Evolutionary conservation across 257 asterid species (phyloP).

Genomic region (Solanum rostratum): DNA sequence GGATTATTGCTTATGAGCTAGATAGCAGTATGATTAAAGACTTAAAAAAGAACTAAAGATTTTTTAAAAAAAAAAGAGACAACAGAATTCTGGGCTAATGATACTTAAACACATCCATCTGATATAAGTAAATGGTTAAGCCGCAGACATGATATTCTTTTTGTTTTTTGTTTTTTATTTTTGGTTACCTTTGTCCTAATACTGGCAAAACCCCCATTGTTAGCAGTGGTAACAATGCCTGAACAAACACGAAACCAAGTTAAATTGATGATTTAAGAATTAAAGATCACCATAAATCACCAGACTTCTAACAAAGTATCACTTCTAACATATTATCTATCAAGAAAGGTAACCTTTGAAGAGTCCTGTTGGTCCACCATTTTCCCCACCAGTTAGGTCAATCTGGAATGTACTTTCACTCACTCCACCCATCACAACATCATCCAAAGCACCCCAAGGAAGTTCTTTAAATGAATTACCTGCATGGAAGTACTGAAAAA

Average conservation of each 20-base stretch:
- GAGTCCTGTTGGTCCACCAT: slow-evolving; percentile 73
- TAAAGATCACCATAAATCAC: background rate
- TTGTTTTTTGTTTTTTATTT: background rate
- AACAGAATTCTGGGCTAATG: background rate
- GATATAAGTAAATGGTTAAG: background rate
- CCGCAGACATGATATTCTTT: background rate
- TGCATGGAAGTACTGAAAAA: slow-evolving; percentile 15
- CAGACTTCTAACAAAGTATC: background rate
- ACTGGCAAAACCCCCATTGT: slow-evolving; percentile 95
- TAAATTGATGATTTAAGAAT: background rate
- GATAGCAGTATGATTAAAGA: background rate
- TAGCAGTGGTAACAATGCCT: slow-evolving; percentile 87
- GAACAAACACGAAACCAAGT: background rate
- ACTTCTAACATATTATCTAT: background rate
- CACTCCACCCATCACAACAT: slow-evolving; percentile 99
- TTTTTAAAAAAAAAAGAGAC: background rate
- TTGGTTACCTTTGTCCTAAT: slow-evolving; percentile 75
- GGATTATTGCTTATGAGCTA: background rate
- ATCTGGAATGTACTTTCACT: slow-evolving; percentile 74
- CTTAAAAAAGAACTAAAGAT: background rate
- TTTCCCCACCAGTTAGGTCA: slow-evolving; percentile 70
- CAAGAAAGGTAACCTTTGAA: slow-evolving; percentile 55
- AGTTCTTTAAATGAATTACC: slow-evolving; percentile 54
- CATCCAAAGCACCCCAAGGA: slow-evolving; percentile 95
- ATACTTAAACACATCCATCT: background rate